Base-by-base conservation (phyloP, 1,284 basidiomycete genomes). In the Peniophora sp. region DNA sequence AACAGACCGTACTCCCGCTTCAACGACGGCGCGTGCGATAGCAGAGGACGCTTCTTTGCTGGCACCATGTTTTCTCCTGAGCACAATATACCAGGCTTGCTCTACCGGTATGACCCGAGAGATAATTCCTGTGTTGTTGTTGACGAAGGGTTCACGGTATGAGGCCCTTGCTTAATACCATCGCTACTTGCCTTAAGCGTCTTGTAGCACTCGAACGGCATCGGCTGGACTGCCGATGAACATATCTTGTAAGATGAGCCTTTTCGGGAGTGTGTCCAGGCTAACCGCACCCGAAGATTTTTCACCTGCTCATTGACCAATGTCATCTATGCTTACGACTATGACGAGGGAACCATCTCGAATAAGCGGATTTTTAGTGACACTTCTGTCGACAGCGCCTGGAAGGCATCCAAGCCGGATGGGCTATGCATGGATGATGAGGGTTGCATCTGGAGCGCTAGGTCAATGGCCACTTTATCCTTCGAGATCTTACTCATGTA, bases 11-110 rank as follows among this genome's bases (percentile, higher is more conserved):
- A 74, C 55, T 77, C 73, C 20, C 74, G 83, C 44, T 85, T 86
- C 67, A 86, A 86, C 62, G 83, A 85, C 58, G 84, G 83, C 36
- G 82, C 73, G 3, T 85, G 83, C 60, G 83, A 85, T 58, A 72
- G 67, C 54, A 65, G 71, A 56, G 83, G 83, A 3, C 73, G 81
- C 41, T 85, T 81, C 61, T 76, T 85, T 57, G 78, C 80, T 39
- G 84, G 83, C 27, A 81, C 81, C 1, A 61, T 85, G 45, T 74
- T 68, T 57, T 77, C 75, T 42, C 66, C 70, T 56, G 68, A 75
- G 47, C 71, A 68, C 37, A 64, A 64, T 20, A 69, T 85, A 41
- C 71, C 77, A 1, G 82, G 84, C 8, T 70, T 75, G 56, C 65
- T 85, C 43, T 84, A 78, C 64, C 70, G 71, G 60, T 83, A 76